These are phyloP conservation scores for Akanthomyces uredinophilus DNA, from an alignment of 2,329 filamentous ascomycete genomes.

Conservation along the genomic window DNA sequence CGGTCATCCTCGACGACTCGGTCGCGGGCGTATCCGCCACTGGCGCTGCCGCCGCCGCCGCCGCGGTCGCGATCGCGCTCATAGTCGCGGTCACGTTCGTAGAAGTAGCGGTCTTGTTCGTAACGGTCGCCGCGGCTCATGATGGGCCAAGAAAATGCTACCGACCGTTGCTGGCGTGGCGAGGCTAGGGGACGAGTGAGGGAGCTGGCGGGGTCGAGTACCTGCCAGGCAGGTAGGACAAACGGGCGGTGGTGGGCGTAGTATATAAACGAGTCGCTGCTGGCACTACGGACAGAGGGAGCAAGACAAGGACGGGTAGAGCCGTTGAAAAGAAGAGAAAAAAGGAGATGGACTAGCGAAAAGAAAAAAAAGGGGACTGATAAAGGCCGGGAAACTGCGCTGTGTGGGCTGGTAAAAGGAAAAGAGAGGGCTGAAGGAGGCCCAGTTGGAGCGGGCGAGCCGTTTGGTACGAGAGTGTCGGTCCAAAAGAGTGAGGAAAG, in stretches of 20 bases:
- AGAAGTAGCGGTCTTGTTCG: conserved; percentile 13
- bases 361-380: neutral
- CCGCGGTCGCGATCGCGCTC: conserved; percentile 48
- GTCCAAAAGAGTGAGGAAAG: neutral
- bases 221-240: neutral
- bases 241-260: neutral
- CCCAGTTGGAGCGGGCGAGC: neutral
- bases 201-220: neutral
- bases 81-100: conserved; percentile 19
- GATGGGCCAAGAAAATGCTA: neutral
- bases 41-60: conserved; percentile 20
- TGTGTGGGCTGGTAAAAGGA: neutral
- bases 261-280: neutral
- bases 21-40: conserved; percentile 16
- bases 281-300: neutral
- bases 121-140: conserved; percentile 15
- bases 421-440: neutral
- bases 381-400: neutral
- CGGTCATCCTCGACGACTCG: conserved; percentile 53
- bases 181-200: neutral
- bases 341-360: neutral
- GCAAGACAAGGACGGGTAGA: neutral
- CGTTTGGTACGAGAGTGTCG: neutral
- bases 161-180: neutral
- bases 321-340: neutral